Evolutionary conservation across 2,329 filamentous ascomycete species (phyloP).

Genomic region (Huntiella moniliformis): DNA sequence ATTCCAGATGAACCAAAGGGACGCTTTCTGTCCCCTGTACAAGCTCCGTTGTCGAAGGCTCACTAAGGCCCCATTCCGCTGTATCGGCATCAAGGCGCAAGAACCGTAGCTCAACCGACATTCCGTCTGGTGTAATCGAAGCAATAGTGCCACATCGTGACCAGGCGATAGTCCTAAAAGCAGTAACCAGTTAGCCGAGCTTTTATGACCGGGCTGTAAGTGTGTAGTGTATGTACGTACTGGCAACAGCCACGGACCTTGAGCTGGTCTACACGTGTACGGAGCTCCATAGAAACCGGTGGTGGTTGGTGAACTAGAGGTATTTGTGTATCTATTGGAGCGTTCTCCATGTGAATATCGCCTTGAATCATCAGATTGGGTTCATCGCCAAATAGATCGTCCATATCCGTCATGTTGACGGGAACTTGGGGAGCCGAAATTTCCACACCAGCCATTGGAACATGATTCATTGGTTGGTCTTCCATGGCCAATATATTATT

Average conservation of each 20-base stretch:
- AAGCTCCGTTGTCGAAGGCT: slow-evolving; percentile 44
- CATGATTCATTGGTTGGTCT: slow-evolving; percentile 10
- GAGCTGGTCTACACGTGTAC: slow-evolving; percentile 58
- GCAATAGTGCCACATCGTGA: slow-evolving; percentile 76
- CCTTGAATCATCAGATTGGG: slow-evolving; percentile 6
- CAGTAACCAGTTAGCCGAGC: slow-evolving; percentile 12
- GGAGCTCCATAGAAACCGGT: slow-evolving; percentile 44
- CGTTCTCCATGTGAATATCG: slow-evolving; percentile 23
- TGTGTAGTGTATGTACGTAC: slow-evolving; percentile 29
- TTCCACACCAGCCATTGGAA: slow-evolving; percentile 1
- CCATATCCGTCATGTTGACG: slow-evolving; percentile 40
- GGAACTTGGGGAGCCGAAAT: slow-evolving; percentile 19
- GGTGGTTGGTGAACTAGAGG: slow-evolving; percentile 22
- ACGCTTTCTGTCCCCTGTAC: slow-evolving; percentile 44
- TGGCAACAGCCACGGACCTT: slow-evolving; percentile 60
- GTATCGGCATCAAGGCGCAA: slow-evolving; percentile 49
- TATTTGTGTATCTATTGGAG: slow-evolving; percentile 25
- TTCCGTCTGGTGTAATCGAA: slow-evolving; percentile 54
- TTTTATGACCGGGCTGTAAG: neutral
- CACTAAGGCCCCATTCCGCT: slow-evolving; percentile 58
- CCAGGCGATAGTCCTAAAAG: slow-evolving; percentile 59
- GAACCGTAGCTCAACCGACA: slow-evolving; percentile 51
- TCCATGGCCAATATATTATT: neutral
- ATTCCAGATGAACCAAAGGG: slow-evolving; percentile 61
- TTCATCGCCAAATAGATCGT: slow-evolving; percentile 60